Evolutionary conservation across 768 basidiomycete species (phyloP), one percentile per base, ranked within the genome.

Genomic region (Tricholoma hemisulphureum): DNA sequence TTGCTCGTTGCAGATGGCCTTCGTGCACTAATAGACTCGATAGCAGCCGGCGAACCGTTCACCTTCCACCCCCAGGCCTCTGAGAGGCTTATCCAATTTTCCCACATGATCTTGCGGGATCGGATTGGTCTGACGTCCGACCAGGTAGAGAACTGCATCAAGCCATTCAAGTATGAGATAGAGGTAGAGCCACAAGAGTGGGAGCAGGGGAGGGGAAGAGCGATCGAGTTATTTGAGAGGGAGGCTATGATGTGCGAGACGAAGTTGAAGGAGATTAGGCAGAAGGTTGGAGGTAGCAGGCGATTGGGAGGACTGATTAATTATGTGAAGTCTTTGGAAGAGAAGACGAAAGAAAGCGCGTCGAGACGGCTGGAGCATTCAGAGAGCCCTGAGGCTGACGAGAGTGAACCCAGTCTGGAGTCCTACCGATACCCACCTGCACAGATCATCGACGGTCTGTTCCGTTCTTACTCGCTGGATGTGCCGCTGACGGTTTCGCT

Each of bases 121-220:
- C 85, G 96, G 6, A 90, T 98, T 57, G 91, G 93, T 14, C 75
- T 96, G 55, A 94, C 97, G n/a, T 89, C 93, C 4, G 97, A 99
- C 70, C 96, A 98, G 74, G 96, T 99, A 14, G 97, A 99, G 78
- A 99, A 98, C 72, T 96, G 93, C 73, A 98, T 99, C 80, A 99
- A 99, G 74, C 97, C 96, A 26, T 98, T 86, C 83, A 99, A 99
- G 78, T 96, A 97, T 67, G 96, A 98, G 67, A 88, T 98, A 24
- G 97, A 99, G 69, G 89, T 98, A 13, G 95, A 98, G 61, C 82
- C 84, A 13, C 78, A 88, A 39, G 97, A 99, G 71, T 99, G 97
- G 97, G 91, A 93, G 64, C 67, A 78, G 2, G 97, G 97, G 0
- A 77, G 95, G 50, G 81, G 80, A 63, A 78, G 84, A 51, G 84